Evolutionary conservation across 163 green algal species (phyloP).

Genomic region (Chlorella variabilis): DNA sequence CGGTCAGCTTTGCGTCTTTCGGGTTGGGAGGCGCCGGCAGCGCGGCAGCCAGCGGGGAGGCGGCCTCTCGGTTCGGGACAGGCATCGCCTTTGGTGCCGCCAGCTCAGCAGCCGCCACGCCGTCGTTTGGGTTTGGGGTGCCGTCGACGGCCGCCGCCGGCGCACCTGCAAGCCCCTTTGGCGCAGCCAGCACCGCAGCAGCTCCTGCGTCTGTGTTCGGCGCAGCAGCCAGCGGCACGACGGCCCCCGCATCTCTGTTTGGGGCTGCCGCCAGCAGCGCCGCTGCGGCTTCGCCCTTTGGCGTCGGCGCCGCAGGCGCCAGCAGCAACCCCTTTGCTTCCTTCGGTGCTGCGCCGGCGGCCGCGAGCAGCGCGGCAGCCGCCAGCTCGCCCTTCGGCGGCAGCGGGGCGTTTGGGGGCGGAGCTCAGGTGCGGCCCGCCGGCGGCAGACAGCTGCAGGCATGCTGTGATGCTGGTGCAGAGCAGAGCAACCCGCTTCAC

Average conservation of each 20-base stretch:
- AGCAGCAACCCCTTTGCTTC: constrained; percentile 11
- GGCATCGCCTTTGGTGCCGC: neutral
- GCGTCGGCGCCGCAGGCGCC: constrained; percentile 5
- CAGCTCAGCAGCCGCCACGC: neutral
- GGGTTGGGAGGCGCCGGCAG: constrained; percentile 18
- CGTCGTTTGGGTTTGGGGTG: neutral
- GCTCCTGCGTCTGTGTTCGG: neutral
- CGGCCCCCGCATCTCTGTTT: constrained; percentile 4
- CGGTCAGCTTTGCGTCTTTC: constrained; percentile 19
- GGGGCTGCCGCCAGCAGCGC: constrained; percentile 5
- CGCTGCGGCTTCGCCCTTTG: neutral
- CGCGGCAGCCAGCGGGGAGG: neutral
- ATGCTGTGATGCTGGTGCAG: too few species aligned
- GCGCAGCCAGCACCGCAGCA: constrained; percentile 10
- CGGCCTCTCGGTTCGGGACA: constrained; percentile 3
- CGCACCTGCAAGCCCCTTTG: neutral
- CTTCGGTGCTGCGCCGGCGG: neutral
- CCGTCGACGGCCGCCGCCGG: neutral
- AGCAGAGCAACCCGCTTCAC: too few species aligned
- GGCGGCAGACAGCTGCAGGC: too few species aligned
- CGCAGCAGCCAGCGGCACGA: neutral
- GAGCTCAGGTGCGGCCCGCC: neutral
- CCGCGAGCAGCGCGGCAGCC: neutral
- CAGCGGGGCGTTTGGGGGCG: neutral
- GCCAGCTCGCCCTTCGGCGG: neutral